These are phyloP conservation scores for Ogataea parapolymorpha DNA, from an alignment of 805 yeast genomes.

Conservation along the genomic window DNA sequence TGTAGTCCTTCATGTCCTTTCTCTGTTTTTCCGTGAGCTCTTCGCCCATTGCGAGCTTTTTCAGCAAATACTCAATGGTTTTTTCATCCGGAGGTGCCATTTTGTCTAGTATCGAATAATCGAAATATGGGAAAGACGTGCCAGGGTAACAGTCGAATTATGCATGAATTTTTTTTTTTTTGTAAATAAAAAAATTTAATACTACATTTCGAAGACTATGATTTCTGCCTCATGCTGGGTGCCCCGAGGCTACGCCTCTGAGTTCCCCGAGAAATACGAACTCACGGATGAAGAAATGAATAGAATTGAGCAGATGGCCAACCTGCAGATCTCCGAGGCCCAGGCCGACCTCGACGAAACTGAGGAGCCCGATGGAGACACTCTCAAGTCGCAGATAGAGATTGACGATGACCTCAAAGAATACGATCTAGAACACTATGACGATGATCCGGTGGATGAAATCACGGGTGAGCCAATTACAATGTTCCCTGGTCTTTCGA, in stretches of 20 bases:
- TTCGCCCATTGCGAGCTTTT: constrained; percentile 50
- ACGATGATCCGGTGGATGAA: constrained; percentile 56
- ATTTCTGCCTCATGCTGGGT: constrained; percentile 94
- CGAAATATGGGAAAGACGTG: constrained; percentile 1
- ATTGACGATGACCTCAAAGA: constrained; percentile 84
- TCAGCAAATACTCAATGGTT: constrained; percentile 58
- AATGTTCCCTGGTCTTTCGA: constrained; percentile 70
- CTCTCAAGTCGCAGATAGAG: constrained; percentile 52
- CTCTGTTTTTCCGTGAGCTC: constrained; percentile 54
- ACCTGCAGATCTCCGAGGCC: constrained; percentile 76
- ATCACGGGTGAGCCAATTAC: constrained; percentile 50
- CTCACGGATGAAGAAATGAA: constrained; percentile 90
- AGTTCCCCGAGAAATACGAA: constrained; percentile 85
- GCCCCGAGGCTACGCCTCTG: constrained; percentile 92
- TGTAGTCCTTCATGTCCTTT: constrained; percentile 82
- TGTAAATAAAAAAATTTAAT: constrained; percentile 2
- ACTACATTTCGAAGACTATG: constrained; percentile 42
- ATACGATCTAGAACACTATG: constrained; percentile 82
- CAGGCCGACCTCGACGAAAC: constrained; percentile 55
- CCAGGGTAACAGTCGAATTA: constrained; percentile 8
- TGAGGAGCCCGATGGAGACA: constrained; percentile 34
- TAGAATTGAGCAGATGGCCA: constrained; percentile 81
- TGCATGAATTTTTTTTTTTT: constrained; percentile 7
- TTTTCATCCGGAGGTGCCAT: constrained; percentile 27
- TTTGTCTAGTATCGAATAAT: not conserved